These are phyloP conservation scores for Globisporangium abappressorium DNA, from an alignment of 352 stramenopile genomes.

Conservation along the genomic window DNA sequence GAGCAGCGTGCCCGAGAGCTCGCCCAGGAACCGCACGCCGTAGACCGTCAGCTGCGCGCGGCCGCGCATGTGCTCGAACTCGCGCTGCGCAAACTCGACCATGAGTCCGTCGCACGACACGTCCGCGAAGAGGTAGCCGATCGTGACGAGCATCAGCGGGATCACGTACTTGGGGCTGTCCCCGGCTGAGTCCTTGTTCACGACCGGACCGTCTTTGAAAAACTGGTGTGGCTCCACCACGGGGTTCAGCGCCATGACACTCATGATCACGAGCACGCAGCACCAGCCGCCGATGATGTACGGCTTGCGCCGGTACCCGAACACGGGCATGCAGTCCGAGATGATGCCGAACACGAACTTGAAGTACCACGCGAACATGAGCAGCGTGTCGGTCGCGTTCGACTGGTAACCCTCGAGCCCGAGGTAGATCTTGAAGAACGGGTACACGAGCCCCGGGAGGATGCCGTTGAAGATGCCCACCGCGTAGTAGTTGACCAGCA, in stretches of 20 bases:
- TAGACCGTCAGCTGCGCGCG: constrained; percentile 59
- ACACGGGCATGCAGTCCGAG: constrained; percentile 57
- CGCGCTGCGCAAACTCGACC: constrained; percentile 71
- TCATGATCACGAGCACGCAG: constrained; percentile 41
- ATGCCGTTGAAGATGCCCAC: constrained; percentile 69
- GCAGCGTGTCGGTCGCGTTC: constrained; percentile 52
- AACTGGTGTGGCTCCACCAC: constrained; percentile 24
- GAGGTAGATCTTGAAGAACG: constrained; percentile 72
- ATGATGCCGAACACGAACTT: constrained; percentile 67
- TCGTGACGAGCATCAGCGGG: constrained; percentile 43
- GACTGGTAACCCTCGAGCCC: constrained; percentile 63
- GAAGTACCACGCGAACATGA: constrained; percentile 64
- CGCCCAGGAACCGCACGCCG: constrained; percentile 46
- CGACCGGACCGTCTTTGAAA: constrained; percentile 9
- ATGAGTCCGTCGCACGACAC: constrained; percentile 75
- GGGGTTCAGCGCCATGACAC: constrained; percentile 25
- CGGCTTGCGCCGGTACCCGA: constrained; percentile 55
- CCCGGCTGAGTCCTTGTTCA: constrained; percentile 2
- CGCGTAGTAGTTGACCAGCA: constrained; percentile 69
- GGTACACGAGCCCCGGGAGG: constrained; percentile 64
- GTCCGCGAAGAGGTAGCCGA: constrained; percentile 66
- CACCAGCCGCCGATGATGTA: constrained; percentile 68
- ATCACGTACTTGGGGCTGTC: constrained; percentile 33
- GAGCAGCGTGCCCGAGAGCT: constrained; percentile 51
- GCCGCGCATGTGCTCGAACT: constrained; percentile 36